Percentiles rank a stretch among this genome's conserved stretches.
Evolutionary conservation across 495 filamentous ascomycete species (phyloP).

Genomic region (Podospora pseudopauciseta): DNA sequence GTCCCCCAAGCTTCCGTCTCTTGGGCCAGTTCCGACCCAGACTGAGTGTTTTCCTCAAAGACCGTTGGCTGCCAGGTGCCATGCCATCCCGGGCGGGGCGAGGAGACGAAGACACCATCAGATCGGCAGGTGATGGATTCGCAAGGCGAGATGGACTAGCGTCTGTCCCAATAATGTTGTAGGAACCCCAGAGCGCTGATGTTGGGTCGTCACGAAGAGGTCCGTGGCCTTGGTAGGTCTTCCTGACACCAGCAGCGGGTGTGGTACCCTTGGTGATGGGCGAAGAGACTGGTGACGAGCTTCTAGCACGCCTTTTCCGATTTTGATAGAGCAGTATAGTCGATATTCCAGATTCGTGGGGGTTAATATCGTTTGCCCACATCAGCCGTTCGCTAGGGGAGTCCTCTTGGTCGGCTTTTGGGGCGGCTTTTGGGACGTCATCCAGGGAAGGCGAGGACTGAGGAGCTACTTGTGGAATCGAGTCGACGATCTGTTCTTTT

Average conservation of each 20-base stretch:
- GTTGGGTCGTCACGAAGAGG: conserved; percentile 82
- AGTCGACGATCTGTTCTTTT: conserved; percentile 4
- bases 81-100: conserved; percentile 51
- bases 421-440: background rate
- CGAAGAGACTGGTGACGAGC: conserved; percentile 76
- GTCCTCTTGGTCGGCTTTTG: conserved; percentile 26
- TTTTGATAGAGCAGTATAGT: conserved; percentile 48
- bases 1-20: conserved; percentile 46
- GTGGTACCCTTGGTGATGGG: conserved; percentile 42
- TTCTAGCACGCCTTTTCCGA: conserved; percentile 66
- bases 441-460: background rate
- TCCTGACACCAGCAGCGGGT: conserved; percentile 43
- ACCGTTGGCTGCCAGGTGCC: conserved; percentile 46
- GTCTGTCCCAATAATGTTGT: conserved; percentile 43
- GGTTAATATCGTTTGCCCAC: conserved; percentile 38
- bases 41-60: conserved; percentile 65
- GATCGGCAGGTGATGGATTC: conserved; percentile 55
- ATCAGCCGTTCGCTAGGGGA: conserved; percentile 44
- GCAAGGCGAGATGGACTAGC: conserved; percentile 35
- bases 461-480: background rate
- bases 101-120: conserved; percentile 68
- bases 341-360: conserved; percentile 42
- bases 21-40: conserved; percentile 70
- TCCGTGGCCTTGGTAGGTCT: conserved; percentile 54
- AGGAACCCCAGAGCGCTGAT: conserved; percentile 82